Base-by-base conservation (phyloP, 257 asterid species). In the Fraxinus cuspidata region DNA sequence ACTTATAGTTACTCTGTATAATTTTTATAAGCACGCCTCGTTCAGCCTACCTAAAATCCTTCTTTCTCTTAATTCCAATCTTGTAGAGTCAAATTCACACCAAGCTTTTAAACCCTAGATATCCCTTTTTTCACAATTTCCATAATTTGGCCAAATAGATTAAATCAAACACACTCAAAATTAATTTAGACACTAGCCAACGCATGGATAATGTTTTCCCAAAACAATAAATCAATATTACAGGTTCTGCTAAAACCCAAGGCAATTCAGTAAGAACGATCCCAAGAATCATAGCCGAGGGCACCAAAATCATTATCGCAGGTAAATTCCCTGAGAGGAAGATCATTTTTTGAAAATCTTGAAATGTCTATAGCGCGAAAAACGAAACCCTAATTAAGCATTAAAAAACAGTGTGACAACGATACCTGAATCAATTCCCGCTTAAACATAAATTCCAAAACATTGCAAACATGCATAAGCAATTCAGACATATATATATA, bases 361-460 rank as follows among this genome's bases (percentile, higher is more conserved):
- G 13, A 56, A 56, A 56, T 56, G 65, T 56, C n/a, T 23, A 21
- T 10, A 23, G 32, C 2, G 68, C 4, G 68, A 25, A 60, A 60
- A 60, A 60, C 68, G n/a, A 60, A 60, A 60, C 68, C 68, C 68
- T 60, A 60, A 60, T 60, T 60, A 60, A 60, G 68, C 23, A 60
- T 60, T 60, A 8, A 60, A 60, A 60, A 60, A 60, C 32, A 2
- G 32, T 11, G 68, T 60, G 68, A 4, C 34, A 9, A 25, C 8
- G 68, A 7, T 10, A 23, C 68, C 32, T 10, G 32, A 23, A 60
- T 11, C 31, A 25, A 28, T 71, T 38, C 60, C 7, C 35, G 32
- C 32, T 28, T 38, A 4, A 19, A 71, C 23, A 70, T 2, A 38
- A 71, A 40, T 40, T 25, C 63, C 29, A 40, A 71, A 21, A 11